Evolutionary conservation across 176 grass and related monocot species (phyloP), one percentile per base, ranked within the genome.

Genomic region (Bonia amplexicaulis): DNA sequence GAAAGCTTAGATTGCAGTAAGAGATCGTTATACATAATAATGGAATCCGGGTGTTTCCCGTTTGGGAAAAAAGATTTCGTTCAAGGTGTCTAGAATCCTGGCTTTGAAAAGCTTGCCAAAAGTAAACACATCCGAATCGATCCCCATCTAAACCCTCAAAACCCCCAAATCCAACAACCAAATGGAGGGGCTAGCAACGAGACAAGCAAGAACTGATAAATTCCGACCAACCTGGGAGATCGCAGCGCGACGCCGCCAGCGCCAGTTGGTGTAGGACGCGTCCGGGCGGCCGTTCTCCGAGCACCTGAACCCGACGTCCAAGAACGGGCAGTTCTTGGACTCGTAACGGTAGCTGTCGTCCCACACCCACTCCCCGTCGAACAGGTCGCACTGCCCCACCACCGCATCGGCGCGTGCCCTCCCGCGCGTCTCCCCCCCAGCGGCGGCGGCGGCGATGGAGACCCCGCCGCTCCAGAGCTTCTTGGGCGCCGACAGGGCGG

Each of bases 361-460:
- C 93, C 88, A 90, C 67, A 94, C 88, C 96, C 96, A 99, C 14
- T 92, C 45, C 46, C 96, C 96, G 60, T 99, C 91, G 79, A 92
- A 99, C 91, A 90, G 82, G 86, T 99, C 91, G 88, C 93, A 99
- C 25, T 84, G 83, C 45, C 44, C 77, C 12, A 2, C 71, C 65
- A 6, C 39, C 41, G 35, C 42, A 7, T 9, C 76, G 27, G 15
- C 59, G 23, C 37, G 29, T 25, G 7, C n/a, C 57, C 33, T 22
- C 25, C 59, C 6, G 6, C 16, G 40, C 59, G 47, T 4, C 63
- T 37, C 25, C 76, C 0, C 35, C 31, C 6, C 78, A n/a, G n/a
- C n/a, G 1, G 22, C 52, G 23, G n/a, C 83, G 33, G 17, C 51
- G 0, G 62, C 88, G 53, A 85, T 45, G 78, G 77, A 77, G 53